A percentile compares a stretch with the other conserved stretches of the same genome.
Evolutionary conservation across 129 eudicot species (phyloP).

Genomic region (Centella asiatica): DNA sequence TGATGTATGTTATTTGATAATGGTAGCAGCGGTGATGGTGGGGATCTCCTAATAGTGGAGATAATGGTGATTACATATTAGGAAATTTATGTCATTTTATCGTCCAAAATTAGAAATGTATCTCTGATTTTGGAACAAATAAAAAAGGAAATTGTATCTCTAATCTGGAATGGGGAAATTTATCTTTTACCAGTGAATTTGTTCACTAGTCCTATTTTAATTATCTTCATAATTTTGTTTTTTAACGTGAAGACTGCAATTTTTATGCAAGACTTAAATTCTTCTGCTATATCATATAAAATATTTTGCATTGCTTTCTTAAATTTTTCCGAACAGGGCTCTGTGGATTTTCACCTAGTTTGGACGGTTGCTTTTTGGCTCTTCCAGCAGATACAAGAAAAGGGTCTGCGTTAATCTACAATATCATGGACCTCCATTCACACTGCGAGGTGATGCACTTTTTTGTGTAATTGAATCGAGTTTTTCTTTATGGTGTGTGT

Average conservation of each 20-base stretch:
- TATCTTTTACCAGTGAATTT: too few relatives aligned
- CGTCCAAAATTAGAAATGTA: too few relatives aligned
- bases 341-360: slow-evolving; percentile 72
- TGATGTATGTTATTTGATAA: too few relatives aligned
- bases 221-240: too few relatives aligned
- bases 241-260: neutral
- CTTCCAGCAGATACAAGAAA: slow-evolving; percentile 80
- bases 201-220: too few relatives aligned
- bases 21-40: too few relatives aligned
- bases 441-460: slow-evolving; percentile 75
- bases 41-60: too few relatives aligned
- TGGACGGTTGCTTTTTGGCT: slow-evolving; percentile 80
- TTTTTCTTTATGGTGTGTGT: neutral
- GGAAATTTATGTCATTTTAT: too few relatives aligned
- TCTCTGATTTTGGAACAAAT: too few relatives aligned
- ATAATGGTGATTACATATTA: too few relatives aligned
- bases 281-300: neutral
- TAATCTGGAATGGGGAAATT: too few relatives aligned
- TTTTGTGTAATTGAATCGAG: neutral
- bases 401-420: slow-evolving; percentile 76
- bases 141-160: too few relatives aligned
- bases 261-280: neutral
- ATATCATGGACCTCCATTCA: slow-evolving; percentile 71
- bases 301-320: slow-evolving; percentile 10
- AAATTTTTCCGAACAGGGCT: slow-evolving; percentile 42